Evolutionary conservation across 352 stramenopile genomes (phyloP), one percentile per base, ranked within the genome.

Genomic region (Phytopythium oedochilum): DNA sequence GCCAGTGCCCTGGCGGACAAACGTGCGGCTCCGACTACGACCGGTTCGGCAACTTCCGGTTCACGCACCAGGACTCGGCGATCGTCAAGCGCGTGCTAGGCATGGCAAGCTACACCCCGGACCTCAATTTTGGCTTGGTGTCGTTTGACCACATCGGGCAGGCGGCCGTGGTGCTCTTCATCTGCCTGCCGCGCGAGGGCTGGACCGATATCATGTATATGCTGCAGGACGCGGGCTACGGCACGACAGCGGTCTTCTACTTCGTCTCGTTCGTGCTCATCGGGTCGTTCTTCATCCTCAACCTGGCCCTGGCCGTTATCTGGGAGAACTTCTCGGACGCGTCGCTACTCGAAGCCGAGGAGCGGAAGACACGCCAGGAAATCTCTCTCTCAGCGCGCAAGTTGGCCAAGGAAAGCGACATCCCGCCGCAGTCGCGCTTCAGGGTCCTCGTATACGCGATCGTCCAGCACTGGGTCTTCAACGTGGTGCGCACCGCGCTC

Each of bases 251-350:
- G 0, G 63, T 65, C 5, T 51, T 94, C 22, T 97, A 89, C 63
- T 97, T 97, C 38, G 73, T 92, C 36, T 72, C 84, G 8, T 87
- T 97, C 46, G 73, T 97, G 29, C 60, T 96, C 34, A 61, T 96
- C 47, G 90, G 87, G 20, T 92, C 84, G 20, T 97, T 87, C 61
- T 96, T 97, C 58, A 83, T 96, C 63, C 68, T 97, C 52, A 96
- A 97, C 48, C 63, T 97, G 20, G 79, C 86, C n/a, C 76, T 97
- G 29, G 89, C 89, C 20, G 89, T 97, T 31, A 89, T 97, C 53
- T 96, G 80, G 73, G 77, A 88, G 32, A 88, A 88, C 52, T 88
- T 86, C 39, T 86, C 70, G 5, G 78, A 88, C 8, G 53, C 67
- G 10, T 86, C 75, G n/a, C 56, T 82, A 15, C 54, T 78, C n/a